A percentile compares a stretch with the other conserved stretches of the same genome.
Conservation (phyloP, 2,329 filamentous ascomycete genomes). For the Colletotrichum theobromicola region DNA sequence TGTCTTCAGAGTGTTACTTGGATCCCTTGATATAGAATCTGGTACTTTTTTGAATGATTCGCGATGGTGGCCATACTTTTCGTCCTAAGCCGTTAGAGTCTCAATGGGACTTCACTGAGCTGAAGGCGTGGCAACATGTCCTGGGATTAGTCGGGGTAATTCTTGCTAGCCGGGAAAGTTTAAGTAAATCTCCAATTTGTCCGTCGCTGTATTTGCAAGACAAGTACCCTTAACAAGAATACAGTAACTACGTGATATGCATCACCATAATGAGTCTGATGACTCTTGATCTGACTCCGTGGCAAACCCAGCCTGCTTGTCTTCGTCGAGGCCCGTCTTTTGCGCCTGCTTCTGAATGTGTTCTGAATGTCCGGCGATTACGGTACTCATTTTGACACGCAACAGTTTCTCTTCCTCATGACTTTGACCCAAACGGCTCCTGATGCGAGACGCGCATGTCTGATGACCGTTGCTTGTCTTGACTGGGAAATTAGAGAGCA, state of each 20-base stretch:
- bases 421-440: too few species aligned
- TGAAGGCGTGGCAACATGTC: not conserved
- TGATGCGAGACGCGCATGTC: too few species aligned
- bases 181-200: not conserved
- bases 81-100: not conserved
- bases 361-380: rapidly evolving
- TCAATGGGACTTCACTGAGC: not conserved
- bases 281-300: rapidly evolving
- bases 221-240: too few species aligned
- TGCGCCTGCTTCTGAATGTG: not conserved
- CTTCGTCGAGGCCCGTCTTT: rapidly evolving
- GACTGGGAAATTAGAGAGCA: too few species aligned
- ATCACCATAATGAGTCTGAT: rapidly evolving
- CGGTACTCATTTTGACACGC: too few species aligned
- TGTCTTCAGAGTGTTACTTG: not conserved
- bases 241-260: rapidly evolving
- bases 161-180: not conserved
- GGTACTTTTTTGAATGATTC: not conserved
- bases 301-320: rapidly evolving
- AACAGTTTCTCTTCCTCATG: too few species aligned
- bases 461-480: too few species aligned
- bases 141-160: not conserved
- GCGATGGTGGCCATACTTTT: rapidly evolving
- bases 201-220: too few species aligned
- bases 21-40: not conserved